Conservation (phyloP, 371 early-diverging fungal species). For the Paramicrosporidium saccamoebae region DNA sequence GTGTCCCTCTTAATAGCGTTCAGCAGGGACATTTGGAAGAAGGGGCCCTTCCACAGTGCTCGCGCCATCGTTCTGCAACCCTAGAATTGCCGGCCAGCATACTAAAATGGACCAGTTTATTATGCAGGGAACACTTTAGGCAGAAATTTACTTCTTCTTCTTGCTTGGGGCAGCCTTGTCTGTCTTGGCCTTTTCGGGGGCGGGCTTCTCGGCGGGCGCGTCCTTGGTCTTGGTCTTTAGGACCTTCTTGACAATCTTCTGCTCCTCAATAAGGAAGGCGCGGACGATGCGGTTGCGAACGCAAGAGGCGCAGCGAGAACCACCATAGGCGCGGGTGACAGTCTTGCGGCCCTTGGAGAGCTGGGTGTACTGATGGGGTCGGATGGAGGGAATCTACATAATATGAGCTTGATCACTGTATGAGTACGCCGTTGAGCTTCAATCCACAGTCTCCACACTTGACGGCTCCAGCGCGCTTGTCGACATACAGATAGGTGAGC, state of each 20-base stretch:
- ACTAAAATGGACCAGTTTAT: too few species aligned
- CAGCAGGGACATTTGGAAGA: constrained; percentile 30
- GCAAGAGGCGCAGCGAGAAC: constrained; percentile 66
- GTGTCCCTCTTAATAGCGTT: constrained; percentile 12
- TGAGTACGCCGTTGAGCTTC: constrained; percentile 45
- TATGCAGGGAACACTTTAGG: too few species aligned
- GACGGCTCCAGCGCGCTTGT: constrained; percentile 66
- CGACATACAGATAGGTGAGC: constrained; percentile 57
- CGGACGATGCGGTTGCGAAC: constrained; percentile 83
- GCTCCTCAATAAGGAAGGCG: constrained; percentile 94
- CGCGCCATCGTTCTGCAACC: constrained; percentile 29
- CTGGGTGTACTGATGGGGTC: constrained; percentile 56
- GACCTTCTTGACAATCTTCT: constrained; percentile 94
- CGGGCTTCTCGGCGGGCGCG: constrained; percentile 6
- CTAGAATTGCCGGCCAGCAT: too few species aligned
- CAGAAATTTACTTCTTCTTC: too few species aligned
- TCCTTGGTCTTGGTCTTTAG: too few species aligned
- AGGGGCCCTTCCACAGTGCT: constrained; percentile 83
- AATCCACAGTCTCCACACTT: constrained; percentile 91
- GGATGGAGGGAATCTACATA: constrained; percentile 46
- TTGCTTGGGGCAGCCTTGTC: too few species aligned
- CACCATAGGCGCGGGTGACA: constrained; percentile 88
- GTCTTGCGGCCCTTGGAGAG: constrained; percentile 70
- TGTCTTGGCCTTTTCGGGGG: constrained; percentile 6
- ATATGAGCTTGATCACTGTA: constrained; percentile 1